These are phyloP conservation scores for Sutorius eximius DNA, from an alignment of 1,284 basidiomycete genomes.

Conservation along the genomic window DNA sequence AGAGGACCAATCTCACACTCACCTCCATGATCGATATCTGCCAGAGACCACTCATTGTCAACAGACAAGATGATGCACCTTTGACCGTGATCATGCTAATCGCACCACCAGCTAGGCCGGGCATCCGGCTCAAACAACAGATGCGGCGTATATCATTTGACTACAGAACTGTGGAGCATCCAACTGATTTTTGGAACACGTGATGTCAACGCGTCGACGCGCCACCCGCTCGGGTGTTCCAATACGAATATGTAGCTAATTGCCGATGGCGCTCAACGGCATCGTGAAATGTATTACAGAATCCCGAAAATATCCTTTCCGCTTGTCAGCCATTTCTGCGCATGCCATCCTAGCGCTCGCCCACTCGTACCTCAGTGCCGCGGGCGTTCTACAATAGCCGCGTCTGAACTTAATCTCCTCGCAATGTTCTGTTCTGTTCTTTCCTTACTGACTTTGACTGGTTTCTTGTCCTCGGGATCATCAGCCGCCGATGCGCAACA, in stretches of 20 bases:
- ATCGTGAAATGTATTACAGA: constrained; percentile 21
- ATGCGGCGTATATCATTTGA: too few relatives aligned
- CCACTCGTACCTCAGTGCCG: neutral
- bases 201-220: constrained; percentile 23
- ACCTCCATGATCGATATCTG: too few relatives aligned
- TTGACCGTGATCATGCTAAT: too few relatives aligned
- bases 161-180: neutral
- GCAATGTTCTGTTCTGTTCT: constrained; percentile 8
- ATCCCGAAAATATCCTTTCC: neutral
- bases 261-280: constrained; percentile 29
- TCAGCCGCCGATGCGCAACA: constrained; percentile 38
- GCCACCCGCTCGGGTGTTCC: neutral
- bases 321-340: neutral
- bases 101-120: too few relatives aligned
- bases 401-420: neutral
- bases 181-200: constrained; percentile 29
- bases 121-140: too few relatives aligned
- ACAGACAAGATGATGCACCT: too few relatives aligned
- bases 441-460: constrained; percentile 7
- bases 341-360: constrained; percentile 11
- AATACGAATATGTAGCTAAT: constrained; percentile 13
- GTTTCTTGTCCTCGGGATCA: constrained; percentile 13
- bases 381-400: constrained; percentile 1
- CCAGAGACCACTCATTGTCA: too few relatives aligned
- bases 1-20: too few relatives aligned